phyloP scores from a whole-genome alignment of 257 asterid genomes.

The Echites panduratus region DNA sequence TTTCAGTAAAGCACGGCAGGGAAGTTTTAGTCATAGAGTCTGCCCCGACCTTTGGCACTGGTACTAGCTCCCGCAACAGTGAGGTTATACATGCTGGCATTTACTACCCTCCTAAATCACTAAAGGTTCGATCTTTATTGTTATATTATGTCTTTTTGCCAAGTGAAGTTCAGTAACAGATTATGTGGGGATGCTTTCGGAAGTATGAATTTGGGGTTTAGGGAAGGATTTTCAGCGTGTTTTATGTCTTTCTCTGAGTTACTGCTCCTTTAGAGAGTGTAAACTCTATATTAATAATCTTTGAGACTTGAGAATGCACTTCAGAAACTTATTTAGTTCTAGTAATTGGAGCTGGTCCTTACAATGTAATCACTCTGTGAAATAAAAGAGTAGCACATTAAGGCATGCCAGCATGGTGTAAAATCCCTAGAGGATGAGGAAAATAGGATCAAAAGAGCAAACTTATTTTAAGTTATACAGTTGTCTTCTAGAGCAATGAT shows the following conservation, averaged over 20 bases:
- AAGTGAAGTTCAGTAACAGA: background rate
- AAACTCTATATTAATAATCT: too few species aligned
- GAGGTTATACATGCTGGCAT: conserved; percentile 91
- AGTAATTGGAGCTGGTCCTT: background rate
- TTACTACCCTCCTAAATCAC: conserved; percentile 67
- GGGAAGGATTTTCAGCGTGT: background rate
- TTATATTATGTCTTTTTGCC: background rate
- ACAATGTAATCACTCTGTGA: background rate
- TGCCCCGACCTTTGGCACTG: conserved; percentile 74
- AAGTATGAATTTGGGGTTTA: background rate
- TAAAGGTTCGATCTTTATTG: conserved; percentile 41
- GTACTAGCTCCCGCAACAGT: conserved; percentile 81
- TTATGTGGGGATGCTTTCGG: background rate
- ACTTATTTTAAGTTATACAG: background rate
- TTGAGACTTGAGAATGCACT: background rate
- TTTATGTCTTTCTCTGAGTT: background rate
- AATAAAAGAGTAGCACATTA: background rate
- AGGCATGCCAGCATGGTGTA: background rate
- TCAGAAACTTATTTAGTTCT: background rate
- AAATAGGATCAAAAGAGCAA: background rate
- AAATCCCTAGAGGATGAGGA: background rate
- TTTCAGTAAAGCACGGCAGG: conserved; percentile 45
- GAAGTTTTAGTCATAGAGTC: conserved; percentile 77
- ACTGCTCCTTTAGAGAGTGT: background rate
- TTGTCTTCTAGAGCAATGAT: background rate